Base-by-base conservation (phyloP, 305 asterid species). In the Plantago rigida region DNA sequence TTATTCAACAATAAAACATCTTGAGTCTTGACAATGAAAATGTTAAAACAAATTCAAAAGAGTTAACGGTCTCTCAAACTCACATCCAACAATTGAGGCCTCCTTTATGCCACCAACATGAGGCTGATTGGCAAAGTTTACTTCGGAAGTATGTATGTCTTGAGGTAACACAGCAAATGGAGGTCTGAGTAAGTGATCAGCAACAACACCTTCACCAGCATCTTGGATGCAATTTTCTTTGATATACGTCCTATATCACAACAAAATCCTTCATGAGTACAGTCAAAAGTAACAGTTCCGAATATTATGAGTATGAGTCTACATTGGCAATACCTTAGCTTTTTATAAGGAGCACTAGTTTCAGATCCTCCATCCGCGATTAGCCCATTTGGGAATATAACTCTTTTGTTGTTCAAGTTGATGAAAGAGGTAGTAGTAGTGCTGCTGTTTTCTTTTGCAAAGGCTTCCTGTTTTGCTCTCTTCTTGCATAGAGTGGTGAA, bases 401-500 rank as follows among this genome's bases (percentile, higher is more conserved):
- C 80, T 81, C 96, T 83, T 81, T 90, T 84, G 80, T 89, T 84
- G 87, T 79, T 85, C 64, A 85, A 73, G 75, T 85, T 85, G 75
- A 87, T 77, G 67, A 69, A 87, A 13, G 89, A 69, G 56, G 82
- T 62, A 56, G 74, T 62, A 56, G 74, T 63, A 56, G 74, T 65
- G 75, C 65, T 80, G 76, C 65, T 80, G 75, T 87, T 89, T 72
- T 89, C 96, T 74, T 89, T 93, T 51, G 90, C 93, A 56, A 89
- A 75, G 45, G 94, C 96, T 77, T 89, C 99, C 41, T 71, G 75
- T 72, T 87, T 89, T 58, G 93, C 99, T 70, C 84, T 85, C 86
- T 87, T 89, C 93, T 85, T 93, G 78, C 97, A 87, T 62, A 93
- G 83, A 47, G 99, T 93, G 34, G 96, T 73, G 84, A 93, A 93